phyloP scores from a whole-genome alignment of 2,329 filamentous ascomycete species.

The Phialophora tarda region DNA sequence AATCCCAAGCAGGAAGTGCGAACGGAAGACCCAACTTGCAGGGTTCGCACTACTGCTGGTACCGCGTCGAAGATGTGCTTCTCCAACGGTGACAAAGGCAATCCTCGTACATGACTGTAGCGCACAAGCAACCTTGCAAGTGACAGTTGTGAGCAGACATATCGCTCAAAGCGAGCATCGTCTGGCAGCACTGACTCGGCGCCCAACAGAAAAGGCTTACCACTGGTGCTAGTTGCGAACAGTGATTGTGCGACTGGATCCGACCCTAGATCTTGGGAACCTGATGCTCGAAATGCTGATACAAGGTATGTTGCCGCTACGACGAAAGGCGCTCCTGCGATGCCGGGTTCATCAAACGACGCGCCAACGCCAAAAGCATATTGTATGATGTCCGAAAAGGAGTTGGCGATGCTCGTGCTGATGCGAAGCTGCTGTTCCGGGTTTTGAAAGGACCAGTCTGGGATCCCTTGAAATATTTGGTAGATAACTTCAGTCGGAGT shows the following conservation, averaged over 20 bases:
- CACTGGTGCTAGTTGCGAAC: slow-evolving; percentile 59
- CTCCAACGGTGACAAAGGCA: slow-evolving; percentile 70
- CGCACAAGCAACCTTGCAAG: slow-evolving; percentile 74
- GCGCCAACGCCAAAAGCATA: slow-evolving; percentile 78
- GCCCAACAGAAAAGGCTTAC: slow-evolving; percentile 36
- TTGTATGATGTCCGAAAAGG: slow-evolving; percentile 73
- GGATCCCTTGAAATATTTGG: slow-evolving; percentile 83
- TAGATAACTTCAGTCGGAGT: slow-evolving; percentile 76
- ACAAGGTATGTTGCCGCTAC: slow-evolving; percentile 77
- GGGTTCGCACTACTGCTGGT: slow-evolving; percentile 27
- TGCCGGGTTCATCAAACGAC: slow-evolving; percentile 52
- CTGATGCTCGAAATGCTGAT: slow-evolving; percentile 74
- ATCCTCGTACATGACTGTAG: slow-evolving; percentile 68
- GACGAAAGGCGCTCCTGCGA: slow-evolving; percentile 68
- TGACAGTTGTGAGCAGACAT: slow-evolving; percentile 67
- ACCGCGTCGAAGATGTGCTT: slow-evolving; percentile 80
- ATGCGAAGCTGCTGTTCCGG: slow-evolving; percentile 72
- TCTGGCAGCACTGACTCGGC: slow-evolving; percentile 36
- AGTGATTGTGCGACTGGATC: slow-evolving; percentile 77
- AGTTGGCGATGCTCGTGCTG: slow-evolving; percentile 68
- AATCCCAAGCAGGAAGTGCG: slow-evolving; percentile 22
- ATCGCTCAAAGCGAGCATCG: slow-evolving; percentile 62
- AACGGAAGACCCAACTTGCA: slow-evolving; percentile 15
- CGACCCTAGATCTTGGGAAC: slow-evolving; percentile 72
- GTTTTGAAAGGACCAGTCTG: slow-evolving; percentile 80